These are phyloP conservation scores for Fusarium caatingaense DNA, from an alignment of 2,329 filamentous ascomycete genomes.

Conservation along the genomic window DNA sequence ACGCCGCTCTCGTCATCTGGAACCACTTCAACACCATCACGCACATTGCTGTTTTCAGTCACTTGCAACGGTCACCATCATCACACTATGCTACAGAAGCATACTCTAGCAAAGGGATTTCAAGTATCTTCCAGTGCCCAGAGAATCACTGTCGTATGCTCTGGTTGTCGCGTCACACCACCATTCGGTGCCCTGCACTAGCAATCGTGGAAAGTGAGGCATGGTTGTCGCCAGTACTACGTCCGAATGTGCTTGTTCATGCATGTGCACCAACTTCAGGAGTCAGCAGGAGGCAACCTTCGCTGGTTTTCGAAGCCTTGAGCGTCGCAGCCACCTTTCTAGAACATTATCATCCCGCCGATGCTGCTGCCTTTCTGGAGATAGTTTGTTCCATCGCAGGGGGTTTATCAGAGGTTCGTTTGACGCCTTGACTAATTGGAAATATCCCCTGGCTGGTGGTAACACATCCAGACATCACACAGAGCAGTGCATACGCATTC, in stretches of 20 bases:
- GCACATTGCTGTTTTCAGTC: conserved; percentile 8
- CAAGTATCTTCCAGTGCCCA: neutral
- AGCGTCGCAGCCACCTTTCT: conserved; percentile 37
- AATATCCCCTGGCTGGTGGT: conserved; percentile 15
- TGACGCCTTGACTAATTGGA: conserved; percentile 13
- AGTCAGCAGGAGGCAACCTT: conserved; percentile 17
- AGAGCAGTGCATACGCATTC: conserved; percentile 9
- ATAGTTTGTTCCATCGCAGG: neutral
- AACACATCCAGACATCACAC: conserved; percentile 16
- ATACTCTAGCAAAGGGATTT: neutral
- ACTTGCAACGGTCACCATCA: conserved; percentile 26
- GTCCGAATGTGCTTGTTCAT: conserved; percentile 22
- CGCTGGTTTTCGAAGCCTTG: conserved; percentile 24
- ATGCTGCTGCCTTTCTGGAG: conserved; percentile 11
- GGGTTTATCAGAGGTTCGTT: conserved; percentile 16
- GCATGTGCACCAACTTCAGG: conserved; percentile 19
- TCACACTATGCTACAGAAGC: conserved; percentile 15
- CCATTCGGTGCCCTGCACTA: conserved; percentile 14
- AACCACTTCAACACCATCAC: conserved; percentile 39
- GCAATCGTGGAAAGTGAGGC: conserved; percentile 16
- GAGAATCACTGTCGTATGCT: conserved; percentile 8
- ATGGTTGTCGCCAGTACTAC: neutral
- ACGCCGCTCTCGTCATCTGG: conserved; percentile 46
- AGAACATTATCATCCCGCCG: conserved; percentile 26
- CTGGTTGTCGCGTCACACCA: conserved; percentile 31